Base-by-base conservation (phyloP, 495 filamentous ascomycete species). In the Aspergillus incahuasiensis region DNA sequence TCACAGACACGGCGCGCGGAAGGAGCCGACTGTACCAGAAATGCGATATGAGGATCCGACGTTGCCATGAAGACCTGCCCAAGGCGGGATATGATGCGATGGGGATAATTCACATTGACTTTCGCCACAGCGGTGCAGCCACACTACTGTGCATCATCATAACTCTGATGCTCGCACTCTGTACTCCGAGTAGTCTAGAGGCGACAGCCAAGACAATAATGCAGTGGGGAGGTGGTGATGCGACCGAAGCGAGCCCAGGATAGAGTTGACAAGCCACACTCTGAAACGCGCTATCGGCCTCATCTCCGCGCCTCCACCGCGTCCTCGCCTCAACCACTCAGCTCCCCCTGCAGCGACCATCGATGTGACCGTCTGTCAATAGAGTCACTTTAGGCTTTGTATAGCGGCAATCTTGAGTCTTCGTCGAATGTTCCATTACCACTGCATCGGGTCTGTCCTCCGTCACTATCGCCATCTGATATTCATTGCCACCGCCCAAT, bases 331-430 rank as follows among this genome's bases (percentile, higher is more conserved):
- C 32, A 9, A 8, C 53, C 34, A 56, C 48, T 43, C 22, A 41
- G 6, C 32, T 41, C 20, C 15, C 16, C 24, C 35, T 34, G 24
- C 42, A 49, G 35, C 46, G 30, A 45, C 34, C 16, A 56, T 56
- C 16, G 43, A 44, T 43, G 44, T 45, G 40, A 50, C 46, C 54
- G 39, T 55, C 54, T 50, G 49, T 56, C 43, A 40, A 56, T 56
- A 50, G 54, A 48, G 39, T 43, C 44, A 41, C 43, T 49, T 49
- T 56, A 50, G 54, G 46, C 54, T 56, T 39, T 40, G 18, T n/a
- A 50, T 50, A 50, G 47, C 40, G 19, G 38, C 24, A 35, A 50
- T 56, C 5, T n/a, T n/a, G 54, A 56, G 40, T 48, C 24, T 56
- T 50, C 46, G 34, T 24, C 19, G 13, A 39, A 13, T 21, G 12